Percentiles rank a stretch among this genome's conserved stretches.
These are phyloP conservation scores for Fusarium sp. DNA, from an alignment of 2,329 filamentous ascomycete species.

Conservation along the genomic window DNA sequence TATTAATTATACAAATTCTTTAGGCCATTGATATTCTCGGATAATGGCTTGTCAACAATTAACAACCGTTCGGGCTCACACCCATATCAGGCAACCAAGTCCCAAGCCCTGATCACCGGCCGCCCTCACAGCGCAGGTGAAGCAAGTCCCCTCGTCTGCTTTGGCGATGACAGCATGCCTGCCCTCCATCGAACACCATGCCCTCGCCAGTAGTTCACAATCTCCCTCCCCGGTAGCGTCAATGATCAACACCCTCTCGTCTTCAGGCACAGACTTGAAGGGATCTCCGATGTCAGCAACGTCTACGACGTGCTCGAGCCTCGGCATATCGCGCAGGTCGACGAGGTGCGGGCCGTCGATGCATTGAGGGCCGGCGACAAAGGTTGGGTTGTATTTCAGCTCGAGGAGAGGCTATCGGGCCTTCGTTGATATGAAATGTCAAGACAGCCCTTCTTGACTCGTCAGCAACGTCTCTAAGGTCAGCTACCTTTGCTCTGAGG, in stretches of 20 bases:
- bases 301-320: not conserved
- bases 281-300: not conserved
- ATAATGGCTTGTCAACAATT: not conserved
- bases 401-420: not conserved
- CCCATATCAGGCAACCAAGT: not conserved
- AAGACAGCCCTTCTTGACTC: not conserved
- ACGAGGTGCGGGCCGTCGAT: not conserved
- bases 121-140: not conserved
- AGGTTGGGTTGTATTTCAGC: not conserved
- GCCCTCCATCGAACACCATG: not conserved
- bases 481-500: not conserved
- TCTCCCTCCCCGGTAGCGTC: not conserved
- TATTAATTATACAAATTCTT: too few relatives aligned
- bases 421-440: not conserved
- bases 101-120: not conserved
- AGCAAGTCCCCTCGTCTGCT: not conserved
- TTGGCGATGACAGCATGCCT: not conserved
- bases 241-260: not conserved
- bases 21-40: too few relatives aligned
- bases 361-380: not conserved
- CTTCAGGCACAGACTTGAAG: not conserved
- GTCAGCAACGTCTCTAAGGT: not conserved
- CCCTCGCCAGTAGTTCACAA: not conserved
- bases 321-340: not conserved
- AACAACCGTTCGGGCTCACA: not conserved